Base-by-base conservation (phyloP, 2,329 filamentous ascomycete genomes). In the Cytospora chrysosperma region DNA sequence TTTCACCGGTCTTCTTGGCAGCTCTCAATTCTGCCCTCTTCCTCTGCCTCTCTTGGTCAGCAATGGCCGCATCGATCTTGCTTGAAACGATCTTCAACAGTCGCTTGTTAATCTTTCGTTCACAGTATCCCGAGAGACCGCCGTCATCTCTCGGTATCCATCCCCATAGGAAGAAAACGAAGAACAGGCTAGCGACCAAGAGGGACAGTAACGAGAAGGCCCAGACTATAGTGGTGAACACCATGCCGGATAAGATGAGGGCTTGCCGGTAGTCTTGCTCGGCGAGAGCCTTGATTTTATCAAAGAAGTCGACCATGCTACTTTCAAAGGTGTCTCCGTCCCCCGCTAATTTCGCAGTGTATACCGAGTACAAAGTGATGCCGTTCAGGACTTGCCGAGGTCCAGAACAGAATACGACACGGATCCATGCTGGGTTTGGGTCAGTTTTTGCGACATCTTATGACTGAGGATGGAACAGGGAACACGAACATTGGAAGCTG, bases 331-430 rank as follows among this genome's bases (percentile, higher is more conserved):
- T 79, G 28, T 76, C 74, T 12, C 78, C 77, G 17, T 77, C 75
- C 0, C 88, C 86, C n/a, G 91, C 81, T 2, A 97, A 81, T 68
- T 93, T 87, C 30, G 88, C 84, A 60, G 87, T 81, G 78, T 95
- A 91, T 43, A 97, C 90, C 0, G 92, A 91, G 72, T 91, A 93
- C 12, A 98, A 82, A 0, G 94, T 97, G 68, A 97, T 81, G 24
- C 87, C 93, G 71, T 99, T 99, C 75, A 98, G 85, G 56, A 89
- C 91, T 74, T 97, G 92, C 68, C 95, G 91, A 26, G 95, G 95
- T 0, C 93, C 95, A 73, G 96, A 93, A 69, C 94, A 96, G 66
- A 98, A 81, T 56, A 98, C 82, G 64, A 96, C 88, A 68, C 94
- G 90, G 71, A 98, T 85, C 85, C 93, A 97, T 50, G 90, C 91